Evolutionary conservation across 2,329 filamentous ascomycete species (phyloP), one percentile per base, ranked within the genome.

Genomic region (Penicillium occitanis): DNA sequence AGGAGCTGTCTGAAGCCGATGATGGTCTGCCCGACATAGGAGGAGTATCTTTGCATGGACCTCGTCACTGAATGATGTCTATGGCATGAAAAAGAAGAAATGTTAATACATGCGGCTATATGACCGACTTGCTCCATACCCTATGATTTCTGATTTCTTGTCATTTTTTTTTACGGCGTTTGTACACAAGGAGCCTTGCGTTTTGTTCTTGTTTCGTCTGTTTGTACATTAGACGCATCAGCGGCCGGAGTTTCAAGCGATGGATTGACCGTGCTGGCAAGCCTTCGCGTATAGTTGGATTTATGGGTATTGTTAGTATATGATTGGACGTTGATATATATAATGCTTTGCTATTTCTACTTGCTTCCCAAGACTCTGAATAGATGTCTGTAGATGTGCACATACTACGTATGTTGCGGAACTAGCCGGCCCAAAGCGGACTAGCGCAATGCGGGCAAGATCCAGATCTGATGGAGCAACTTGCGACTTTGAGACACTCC

Each of bases 11-110:
- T 13, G 58, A 59, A 37, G 62, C 72, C 2, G 80, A 80, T 5
- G 75, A 86, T 4, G 83, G 53, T 77, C 80, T 25, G 73, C 77
- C 30, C 70, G 73, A 46, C 53, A 71, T 22, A 69, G 69, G 13
- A 69, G 71, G 35, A 25, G 66, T 64, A 10, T 66, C 65, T 17
- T 63, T 66, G 53, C 61, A 55, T 37, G 64, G 57, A 11, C n/a
- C 60, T 17, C n/a, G 35, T 28, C 28, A 40, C 19, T 62, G 60
- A 61, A 62, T 40, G 33, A 10, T n/a, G 44, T 14, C 44, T 11
- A 14, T 11, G 10, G 25, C 19, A 14, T 8, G 33, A 55, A 55
- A 14, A 17, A 25, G 19, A 62, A 40, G 37, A 40, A 37, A 30
- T 51, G 46, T 42, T 53, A 25, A 63, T 44, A 63, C 44, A 14